phyloP scores from a whole-genome alignment of 306 rosid genomes.

The Luffa acutangula region DNA sequence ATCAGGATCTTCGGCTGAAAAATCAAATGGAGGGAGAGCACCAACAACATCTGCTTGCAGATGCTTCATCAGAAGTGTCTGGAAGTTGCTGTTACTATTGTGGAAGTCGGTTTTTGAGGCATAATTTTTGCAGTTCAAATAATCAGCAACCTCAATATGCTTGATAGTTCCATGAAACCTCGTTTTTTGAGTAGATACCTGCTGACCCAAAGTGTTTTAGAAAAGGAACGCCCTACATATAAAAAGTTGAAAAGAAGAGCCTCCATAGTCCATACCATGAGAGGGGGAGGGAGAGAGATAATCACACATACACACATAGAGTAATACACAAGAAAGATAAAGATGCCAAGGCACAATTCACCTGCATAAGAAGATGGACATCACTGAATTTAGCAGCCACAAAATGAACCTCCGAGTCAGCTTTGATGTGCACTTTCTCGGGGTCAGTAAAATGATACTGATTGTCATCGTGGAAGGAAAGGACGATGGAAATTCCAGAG shows the following conservation, averaged over 20 bases:
- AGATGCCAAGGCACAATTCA: constrained; percentile 23
- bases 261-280: no score
- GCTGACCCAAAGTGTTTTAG: constrained; percentile 21
- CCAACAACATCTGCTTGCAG: constrained; percentile 58
- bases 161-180: constrained; percentile 47
- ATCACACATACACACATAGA: neutral
- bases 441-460: constrained; percentile 17
- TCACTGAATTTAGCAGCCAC: constrained; percentile 58
- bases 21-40: constrained; percentile 50
- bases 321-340: constrained; percentile 9
- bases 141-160: constrained; percentile 49
- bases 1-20: constrained; percentile 28
- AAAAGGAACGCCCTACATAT: neutral
- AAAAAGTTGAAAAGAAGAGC: neutral
- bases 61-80: constrained; percentile 27
- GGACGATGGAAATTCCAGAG: constrained; percentile 66
- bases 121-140: constrained; percentile 31
- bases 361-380: constrained; percentile 52
- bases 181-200: constrained; percentile 60
- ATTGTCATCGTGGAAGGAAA: constrained; percentile 54
- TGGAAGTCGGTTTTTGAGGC: constrained; percentile 16
- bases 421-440: constrained; percentile 18
- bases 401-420: constrained; percentile 31
- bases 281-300: neutral
- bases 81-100: constrained; percentile 19